phyloP scores from a whole-genome alignment of 106 monocot genomes.

The Allium sativum region DNA sequence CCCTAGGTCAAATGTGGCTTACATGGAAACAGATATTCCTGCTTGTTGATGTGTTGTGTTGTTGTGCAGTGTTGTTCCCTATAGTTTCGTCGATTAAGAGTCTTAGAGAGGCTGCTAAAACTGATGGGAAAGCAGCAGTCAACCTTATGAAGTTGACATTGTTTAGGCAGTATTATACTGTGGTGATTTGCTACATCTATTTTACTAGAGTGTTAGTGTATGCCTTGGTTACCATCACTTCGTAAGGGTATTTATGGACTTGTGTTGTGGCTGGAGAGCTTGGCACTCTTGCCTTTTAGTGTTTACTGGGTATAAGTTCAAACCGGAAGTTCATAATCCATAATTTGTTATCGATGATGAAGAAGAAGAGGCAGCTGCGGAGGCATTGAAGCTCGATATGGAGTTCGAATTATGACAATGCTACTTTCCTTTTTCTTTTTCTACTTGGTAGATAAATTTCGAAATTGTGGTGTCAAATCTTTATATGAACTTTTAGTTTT shows the following conservation, averaged over 20 bases:
- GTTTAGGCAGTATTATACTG: slow-evolving; percentile 72
- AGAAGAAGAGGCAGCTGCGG: slow-evolving; percentile 66
- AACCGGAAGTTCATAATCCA: slow-evolving; percentile 21
- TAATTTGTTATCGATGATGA: slow-evolving; percentile 78
- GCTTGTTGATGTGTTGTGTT: neutral
- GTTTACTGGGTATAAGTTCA: neutral
- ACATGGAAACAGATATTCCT: neutral
- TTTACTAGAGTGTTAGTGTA: neutral
- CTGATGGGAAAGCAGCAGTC: slow-evolving; percentile 12
- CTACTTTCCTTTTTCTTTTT: neutral
- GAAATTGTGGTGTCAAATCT: no score
- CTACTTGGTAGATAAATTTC: no score
- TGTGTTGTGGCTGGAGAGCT: neutral
- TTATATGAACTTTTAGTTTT: no score
- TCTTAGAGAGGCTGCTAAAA: neutral
- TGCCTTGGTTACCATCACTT: neutral
- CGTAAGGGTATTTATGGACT: neutral
- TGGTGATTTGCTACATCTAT: slow-evolving; percentile 14
- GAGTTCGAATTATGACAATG: slow-evolving; percentile 20
- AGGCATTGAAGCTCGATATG: neutral
- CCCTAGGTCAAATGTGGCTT: no score
- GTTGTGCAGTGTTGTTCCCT: neutral
- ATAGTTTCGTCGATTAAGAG: neutral
- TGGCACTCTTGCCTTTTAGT: neutral
- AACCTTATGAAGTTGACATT: slow-evolving; percentile 84